phyloP scores from a whole-genome alignment of 2,329 filamentous ascomycete species.

The Alternaria alternata region DNA sequence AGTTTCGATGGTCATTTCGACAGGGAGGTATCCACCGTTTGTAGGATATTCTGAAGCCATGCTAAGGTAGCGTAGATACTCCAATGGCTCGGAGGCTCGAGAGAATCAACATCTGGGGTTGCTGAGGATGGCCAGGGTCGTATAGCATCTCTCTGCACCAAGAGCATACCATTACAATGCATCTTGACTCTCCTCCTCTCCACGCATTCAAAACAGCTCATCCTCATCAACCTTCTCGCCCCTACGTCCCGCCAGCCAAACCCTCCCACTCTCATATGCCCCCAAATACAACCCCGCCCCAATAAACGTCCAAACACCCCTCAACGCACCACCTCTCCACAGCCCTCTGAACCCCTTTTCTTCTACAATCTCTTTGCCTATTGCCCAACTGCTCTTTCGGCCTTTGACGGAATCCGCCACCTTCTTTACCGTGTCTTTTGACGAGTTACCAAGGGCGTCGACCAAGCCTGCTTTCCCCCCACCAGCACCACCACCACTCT shows the following conservation, averaged over 20 bases:
- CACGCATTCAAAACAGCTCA: slow-evolving; percentile 29
- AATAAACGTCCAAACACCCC: slow-evolving; percentile 81
- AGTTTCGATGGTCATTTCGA: not conserved
- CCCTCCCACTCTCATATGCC: slow-evolving; percentile 81
- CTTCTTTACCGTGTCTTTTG: not conserved
- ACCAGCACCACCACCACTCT: slow-evolving; percentile 6
- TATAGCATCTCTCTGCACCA: not conserved
- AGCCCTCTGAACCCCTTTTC: slow-evolving; percentile 76
- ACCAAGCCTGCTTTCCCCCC: slow-evolving; percentile 32
- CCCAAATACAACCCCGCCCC: slow-evolving; percentile 86
- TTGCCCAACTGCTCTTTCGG: slow-evolving; percentile 59
- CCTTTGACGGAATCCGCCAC: slow-evolving; percentile 14
- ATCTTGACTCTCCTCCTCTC: not conserved
- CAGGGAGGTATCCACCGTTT: too few relatives aligned
- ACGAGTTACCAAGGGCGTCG: slow-evolving; percentile 54
- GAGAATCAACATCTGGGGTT: too few relatives aligned
- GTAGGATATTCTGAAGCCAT: too few relatives aligned
- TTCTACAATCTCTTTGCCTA: slow-evolving; percentile 70
- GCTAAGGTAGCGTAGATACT: too few relatives aligned
- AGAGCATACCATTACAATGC: not conserved
- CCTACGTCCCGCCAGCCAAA: slow-evolving; percentile 56
- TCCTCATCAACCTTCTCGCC: slow-evolving; percentile 52
- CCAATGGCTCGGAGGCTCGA: too few relatives aligned
- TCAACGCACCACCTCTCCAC: slow-evolving; percentile 77
- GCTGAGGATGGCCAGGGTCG: too few relatives aligned